These are phyloP conservation scores for Aspergillus sp. DNA, from an alignment of 2,329 filamentous ascomycete species.

Conservation along the genomic window DNA sequence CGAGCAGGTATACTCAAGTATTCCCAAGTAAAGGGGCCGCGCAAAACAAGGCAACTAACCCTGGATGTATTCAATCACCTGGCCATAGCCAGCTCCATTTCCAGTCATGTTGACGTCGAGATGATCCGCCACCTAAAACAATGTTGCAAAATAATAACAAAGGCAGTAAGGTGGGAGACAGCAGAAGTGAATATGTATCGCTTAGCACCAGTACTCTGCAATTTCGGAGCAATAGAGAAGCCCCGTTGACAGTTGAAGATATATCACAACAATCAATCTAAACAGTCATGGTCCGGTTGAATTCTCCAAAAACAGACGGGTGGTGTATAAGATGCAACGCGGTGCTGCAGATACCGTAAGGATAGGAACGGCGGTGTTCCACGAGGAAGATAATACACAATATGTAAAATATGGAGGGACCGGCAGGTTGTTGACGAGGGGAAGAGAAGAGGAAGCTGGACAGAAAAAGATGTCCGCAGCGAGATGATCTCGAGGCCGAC, in stretches of 20 bases:
- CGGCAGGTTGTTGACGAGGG: constrained; percentile 7
- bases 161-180: constrained; percentile 9
- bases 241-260: constrained; percentile 8
- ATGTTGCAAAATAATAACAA: constrained; percentile 9
- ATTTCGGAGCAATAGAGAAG: constrained; percentile 16
- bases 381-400: constrained; percentile 14
- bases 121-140: constrained; percentile 13
- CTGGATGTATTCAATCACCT: constrained; percentile 95
- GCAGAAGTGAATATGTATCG: background rate
- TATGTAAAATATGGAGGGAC: constrained; percentile 8
- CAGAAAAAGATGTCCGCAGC: constrained; percentile 20
- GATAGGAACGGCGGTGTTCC: constrained; percentile 20
- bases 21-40: no score
- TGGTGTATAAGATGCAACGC: constrained; percentile 10
- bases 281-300: constrained; percentile 29
- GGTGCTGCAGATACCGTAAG: constrained; percentile 20
- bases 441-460: constrained; percentile 17
- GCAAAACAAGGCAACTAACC: constrained; percentile 55
- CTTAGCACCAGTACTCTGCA: background rate
- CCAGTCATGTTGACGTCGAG: constrained; percentile 44
- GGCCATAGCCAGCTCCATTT: constrained; percentile 67
- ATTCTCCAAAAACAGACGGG: constrained; percentile 12
- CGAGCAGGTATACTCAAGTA: no score
- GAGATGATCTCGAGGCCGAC: constrained; percentile 27
- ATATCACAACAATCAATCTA: constrained; percentile 20